Base-by-base conservation (phyloP, 2,329 filamentous ascomycete species). In the Aspergillus piperis region DNA sequence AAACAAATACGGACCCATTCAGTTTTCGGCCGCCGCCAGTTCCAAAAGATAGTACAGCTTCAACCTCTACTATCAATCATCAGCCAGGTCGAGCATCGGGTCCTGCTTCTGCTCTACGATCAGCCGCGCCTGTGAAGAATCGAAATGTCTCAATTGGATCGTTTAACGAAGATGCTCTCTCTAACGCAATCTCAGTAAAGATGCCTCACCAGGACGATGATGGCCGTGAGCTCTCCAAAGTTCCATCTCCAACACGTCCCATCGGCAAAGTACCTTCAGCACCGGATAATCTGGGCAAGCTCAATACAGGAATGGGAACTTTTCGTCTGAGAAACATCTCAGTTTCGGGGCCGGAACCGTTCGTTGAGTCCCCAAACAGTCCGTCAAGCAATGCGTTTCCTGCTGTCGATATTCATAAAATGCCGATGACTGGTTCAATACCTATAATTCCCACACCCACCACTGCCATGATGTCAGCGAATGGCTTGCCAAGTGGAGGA, bases 321-420 rank as follows among this genome's bases (percentile, higher is more conserved):
- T 79, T 92, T 66, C 90, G 89, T 72, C 85, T 86, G 60, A 87
- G 91, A 53, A 92, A 91, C 63, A 80, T 93, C 68, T 92, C 91
- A 11, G 77, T 85, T 55, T 83, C 84, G 5, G 86, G 83, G 32
- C 81, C 81, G 4, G 84, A 87, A 60, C 81, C 81, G 3, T 85
- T 84, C 1, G 89, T 91, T 51, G 80, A 84, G 52, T 92, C 91
- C 1, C 88, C 90, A 4, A 85, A 83, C 27, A 96, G 92, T 0
- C 91, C 92, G 0, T 82, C 89, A 61, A 92, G 86, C 71, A 87
- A 85, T 58, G 85, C 85, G 6, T 90, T 91, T 71, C 83, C 79
- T 17, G 73, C 84, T 66, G 74, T 81, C 60, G 73, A 80, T 66
- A 68, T 70, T 21, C 75, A 77, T 41, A 78, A 78, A 65, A 78